Conservation (phyloP, 2,329 filamentous ascomycete genomes). For the Rhexocercosporidium sp. region DNA sequence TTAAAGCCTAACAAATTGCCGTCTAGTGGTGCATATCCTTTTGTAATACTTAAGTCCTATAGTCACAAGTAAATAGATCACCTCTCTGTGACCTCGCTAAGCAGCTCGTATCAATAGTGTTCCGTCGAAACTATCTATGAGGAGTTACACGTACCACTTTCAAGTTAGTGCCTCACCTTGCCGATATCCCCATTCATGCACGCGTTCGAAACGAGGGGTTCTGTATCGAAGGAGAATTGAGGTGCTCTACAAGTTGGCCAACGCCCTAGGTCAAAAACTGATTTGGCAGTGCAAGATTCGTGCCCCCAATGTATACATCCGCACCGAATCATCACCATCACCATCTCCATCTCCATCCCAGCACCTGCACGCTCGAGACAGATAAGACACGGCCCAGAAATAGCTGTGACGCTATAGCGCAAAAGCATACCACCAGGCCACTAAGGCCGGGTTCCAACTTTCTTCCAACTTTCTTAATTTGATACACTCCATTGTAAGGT, state of each 20-base stretch:
- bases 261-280: background rate
- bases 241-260: background rate
- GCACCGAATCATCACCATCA: constrained; percentile 5
- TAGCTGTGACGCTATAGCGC: too few relatives aligned
- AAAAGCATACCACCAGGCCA: too few relatives aligned
- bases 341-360: background rate
- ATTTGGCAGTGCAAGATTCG: constrained; percentile 4
- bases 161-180: background rate
- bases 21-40: background rate
- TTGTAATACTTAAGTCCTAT: background rate
- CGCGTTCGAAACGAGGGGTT: background rate
- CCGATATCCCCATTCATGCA: background rate
- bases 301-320: constrained; percentile 1
- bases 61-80: background rate
- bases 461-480: too few relatives aligned
- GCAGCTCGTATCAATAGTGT: background rate
- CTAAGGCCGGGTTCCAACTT: too few relatives aligned
- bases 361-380: background rate
- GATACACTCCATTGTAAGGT: too few relatives aligned
- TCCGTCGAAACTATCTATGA: background rate
- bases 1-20: background rate
- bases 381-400: too few relatives aligned
- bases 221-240: constrained; percentile 2
- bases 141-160: background rate
- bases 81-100: background rate